A percentile compares a stretch with the other conserved stretches of the same genome.
Evolutionary conservation across 2,329 filamentous ascomycete species (phyloP).

Genomic region (Aspergillus sergii): DNA sequence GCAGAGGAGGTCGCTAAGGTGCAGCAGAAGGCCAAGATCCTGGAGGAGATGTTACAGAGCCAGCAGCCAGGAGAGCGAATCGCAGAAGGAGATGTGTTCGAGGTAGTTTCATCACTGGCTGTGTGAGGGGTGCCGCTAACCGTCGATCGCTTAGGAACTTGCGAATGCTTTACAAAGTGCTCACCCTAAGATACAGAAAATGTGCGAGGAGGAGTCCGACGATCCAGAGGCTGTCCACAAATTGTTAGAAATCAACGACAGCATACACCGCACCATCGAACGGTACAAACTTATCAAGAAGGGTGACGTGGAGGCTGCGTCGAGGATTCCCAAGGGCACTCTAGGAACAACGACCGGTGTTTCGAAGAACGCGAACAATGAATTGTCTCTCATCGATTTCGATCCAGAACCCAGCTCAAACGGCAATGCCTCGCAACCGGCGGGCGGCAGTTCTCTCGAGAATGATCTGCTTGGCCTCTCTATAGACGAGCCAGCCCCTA

Average conservation of each 20-base stretch:
- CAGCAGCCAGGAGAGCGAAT: conserved; percentile 82
- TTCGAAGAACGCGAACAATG: conserved; percentile 69
- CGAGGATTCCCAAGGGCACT: conserved; percentile 80
- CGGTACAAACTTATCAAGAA: conserved; percentile 95
- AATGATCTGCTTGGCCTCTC: conserved; percentile 90
- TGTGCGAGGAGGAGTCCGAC: conserved; percentile 98
- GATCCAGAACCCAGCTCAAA: conserved; percentile 59
- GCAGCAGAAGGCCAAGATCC: conserved; percentile 87
- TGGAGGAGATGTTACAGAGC: conserved; percentile 89
- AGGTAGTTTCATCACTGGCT: conserved; percentile 46
- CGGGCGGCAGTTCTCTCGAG: conserved; percentile 70
- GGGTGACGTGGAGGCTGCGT: conserved; percentile 82
- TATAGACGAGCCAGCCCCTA: conserved; percentile 70
- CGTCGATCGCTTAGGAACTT: conserved; percentile 64
- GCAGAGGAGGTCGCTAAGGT: conserved; percentile 94
- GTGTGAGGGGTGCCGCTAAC: neutral
- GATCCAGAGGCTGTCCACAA: conserved; percentile 95
- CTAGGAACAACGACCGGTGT: conserved; percentile 68
- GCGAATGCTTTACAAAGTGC: conserved; percentile 86
- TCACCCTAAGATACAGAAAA: conserved; percentile 98
- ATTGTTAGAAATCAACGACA: conserved; percentile 96
- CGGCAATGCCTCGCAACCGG: conserved; percentile 46
- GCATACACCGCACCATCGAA: conserved; percentile 95
- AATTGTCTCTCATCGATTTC: conserved; percentile 93
- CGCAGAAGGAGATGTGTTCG: conserved; percentile 68